These are phyloP conservation scores for Ulota crispa DNA, from an alignment of 225 moss, liverwort and hornwort species.

Conservation along the genomic window DNA sequence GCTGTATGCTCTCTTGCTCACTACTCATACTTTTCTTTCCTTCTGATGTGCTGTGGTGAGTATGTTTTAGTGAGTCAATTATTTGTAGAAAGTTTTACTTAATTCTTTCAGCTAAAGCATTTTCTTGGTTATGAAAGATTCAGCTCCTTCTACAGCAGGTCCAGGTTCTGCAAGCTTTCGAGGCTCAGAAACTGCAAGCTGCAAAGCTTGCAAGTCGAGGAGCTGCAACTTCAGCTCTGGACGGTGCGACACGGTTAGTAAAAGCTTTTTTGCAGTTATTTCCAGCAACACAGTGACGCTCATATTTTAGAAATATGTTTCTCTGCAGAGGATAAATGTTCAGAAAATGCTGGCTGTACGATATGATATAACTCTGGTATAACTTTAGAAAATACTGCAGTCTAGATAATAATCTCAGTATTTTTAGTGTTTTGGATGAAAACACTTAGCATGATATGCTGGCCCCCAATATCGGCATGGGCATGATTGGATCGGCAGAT, in stretches of 20 bases:
- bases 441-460: neutral
- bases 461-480: neutral
- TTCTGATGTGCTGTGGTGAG: slow-evolving; percentile 2
- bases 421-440: neutral
- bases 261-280: slow-evolving; percentile 4
- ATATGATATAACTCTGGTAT: slow-evolving; percentile 8
- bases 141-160: slow-evolving; percentile 83
- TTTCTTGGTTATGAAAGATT: slow-evolving; percentile 57
- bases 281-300: neutral
- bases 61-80: neutral
- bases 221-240: slow-evolving; percentile 74
- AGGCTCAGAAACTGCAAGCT: slow-evolving; percentile 79
- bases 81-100: slow-evolving; percentile 11
- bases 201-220: slow-evolving; percentile 67
- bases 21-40: neutral
- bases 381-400: neutral
- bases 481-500: neutral
- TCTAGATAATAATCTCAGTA: neutral
- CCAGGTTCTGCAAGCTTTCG: slow-evolving; percentile 66
- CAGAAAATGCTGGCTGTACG: neutral
- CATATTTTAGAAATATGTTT: neutral
- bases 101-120: slow-evolving; percentile 33
- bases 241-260: slow-evolving; percentile 76
- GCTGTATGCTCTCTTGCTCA: slow-evolving; percentile 13
- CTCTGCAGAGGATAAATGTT: slow-evolving; percentile 11